Evolutionary conservation across 2,329 filamentous ascomycete species (phyloP), one percentile per base, ranked within the genome.

Genomic region (Xylariaceae sp.): DNA sequence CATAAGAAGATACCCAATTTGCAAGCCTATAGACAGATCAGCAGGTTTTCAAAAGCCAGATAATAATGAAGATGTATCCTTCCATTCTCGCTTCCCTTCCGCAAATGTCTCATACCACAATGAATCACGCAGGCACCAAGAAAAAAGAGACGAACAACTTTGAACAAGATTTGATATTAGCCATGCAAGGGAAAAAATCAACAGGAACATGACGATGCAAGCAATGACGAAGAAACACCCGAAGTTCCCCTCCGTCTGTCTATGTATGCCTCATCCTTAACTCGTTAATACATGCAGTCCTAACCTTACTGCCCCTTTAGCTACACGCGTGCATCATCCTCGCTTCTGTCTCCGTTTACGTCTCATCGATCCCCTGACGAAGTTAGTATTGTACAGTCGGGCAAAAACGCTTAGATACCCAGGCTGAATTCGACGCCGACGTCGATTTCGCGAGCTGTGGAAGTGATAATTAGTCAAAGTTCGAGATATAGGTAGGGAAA

Each of bases 361-460:
- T 27, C 22, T 27, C 22, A 27, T 27, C 22, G 22, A 27, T 27
- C 53, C 55, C 59, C 62, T 66, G 60, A 56, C 57, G 59, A 65
- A 60, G 62, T 67, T 66, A 66, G 65, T 66, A 66, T 62, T 66
- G 52, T 36, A 14, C 15, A 15, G 12, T 36, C 33, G 15, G 33
- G 56, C 55, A 33, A 56, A 60, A 48, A 52, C 46, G 42, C 65
- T 76, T 89, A 97, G 78, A 96, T 96, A 76, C 90, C 92, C 68
- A 96, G 81, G 62, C 85, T 88, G 75, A 95, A 96, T 76, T 95
- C 89, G 64, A 97, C 92, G 64, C 91, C 92, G 59, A 97, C 92
- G 67, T 97, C 94, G 66, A 96, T 96, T 64, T 96, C 91, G 65
- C 92, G 88, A 64, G 94, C 89, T 88, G 62, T 45, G 51, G 39